phyloP scores from a whole-genome alignment of 495 filamentous ascomycete genomes.

The Talaromyces ruber region DNA sequence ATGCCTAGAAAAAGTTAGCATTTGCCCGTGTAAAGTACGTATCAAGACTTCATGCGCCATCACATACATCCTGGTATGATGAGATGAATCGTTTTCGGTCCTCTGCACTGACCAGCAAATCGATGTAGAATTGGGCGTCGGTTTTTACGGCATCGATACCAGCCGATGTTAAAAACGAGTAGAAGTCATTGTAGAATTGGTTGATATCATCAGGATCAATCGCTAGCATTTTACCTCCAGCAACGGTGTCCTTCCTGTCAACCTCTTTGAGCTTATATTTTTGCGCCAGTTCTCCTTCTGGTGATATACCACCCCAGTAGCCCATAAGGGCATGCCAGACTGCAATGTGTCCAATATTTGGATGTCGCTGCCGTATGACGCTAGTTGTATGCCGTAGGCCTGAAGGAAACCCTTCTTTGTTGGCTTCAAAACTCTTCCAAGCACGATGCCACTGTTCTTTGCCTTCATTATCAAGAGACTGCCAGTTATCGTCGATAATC shows the following conservation, averaged over 20 bases:
- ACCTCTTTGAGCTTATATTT: slow-evolving; percentile 72
- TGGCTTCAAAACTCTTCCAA: slow-evolving; percentile 75
- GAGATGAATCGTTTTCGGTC: slow-evolving; percentile 59
- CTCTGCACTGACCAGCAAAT: slow-evolving; percentile 59
- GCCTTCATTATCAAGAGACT: slow-evolving; percentile 59
- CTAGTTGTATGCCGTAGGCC: slow-evolving; percentile 63
- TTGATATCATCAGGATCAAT: slow-evolving; percentile 65
- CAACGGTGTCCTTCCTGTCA: slow-evolving; percentile 40
- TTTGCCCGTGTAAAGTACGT: not conserved
- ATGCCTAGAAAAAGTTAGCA: slow-evolving; percentile 29
- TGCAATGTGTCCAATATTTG: slow-evolving; percentile 71
- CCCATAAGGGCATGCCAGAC: slow-evolving; percentile 96
- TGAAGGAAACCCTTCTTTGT: slow-evolving; percentile 66
- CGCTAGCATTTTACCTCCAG: slow-evolving; percentile 60
- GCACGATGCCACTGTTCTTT: slow-evolving; percentile 40
- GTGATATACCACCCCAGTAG: slow-evolving; percentile 88
- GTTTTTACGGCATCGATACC: slow-evolving; percentile 84
- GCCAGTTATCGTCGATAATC: slow-evolving; percentile 98
- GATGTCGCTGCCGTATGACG: slow-evolving; percentile 59
- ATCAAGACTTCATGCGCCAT: not conserved
- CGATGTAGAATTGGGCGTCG: slow-evolving; percentile 81
- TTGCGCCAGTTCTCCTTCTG: slow-evolving; percentile 59
- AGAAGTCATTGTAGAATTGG: slow-evolving; percentile 86
- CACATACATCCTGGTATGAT: slow-evolving; percentile 61
- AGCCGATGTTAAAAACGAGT: slow-evolving; percentile 58